These are phyloP conservation scores for Myriosclerotinia scirpicola DNA, from an alignment of 2,329 filamentous ascomycete species.

Conservation along the genomic window DNA sequence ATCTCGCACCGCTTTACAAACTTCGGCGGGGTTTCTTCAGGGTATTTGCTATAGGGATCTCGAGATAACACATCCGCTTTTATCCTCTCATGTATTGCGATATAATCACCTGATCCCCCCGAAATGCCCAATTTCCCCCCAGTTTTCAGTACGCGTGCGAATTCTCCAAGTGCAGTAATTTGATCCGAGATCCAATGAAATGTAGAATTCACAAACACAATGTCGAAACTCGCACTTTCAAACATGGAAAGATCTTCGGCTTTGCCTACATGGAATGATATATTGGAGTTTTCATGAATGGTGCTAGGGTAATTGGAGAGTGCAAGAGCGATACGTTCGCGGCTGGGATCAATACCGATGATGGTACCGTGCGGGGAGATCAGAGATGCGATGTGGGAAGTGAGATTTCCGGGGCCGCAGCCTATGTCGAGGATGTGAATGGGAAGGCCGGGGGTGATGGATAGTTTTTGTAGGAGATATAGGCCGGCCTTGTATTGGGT, in stretches of 20 bases:
- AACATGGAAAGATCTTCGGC: constrained; percentile 23
- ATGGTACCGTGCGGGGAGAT: constrained; percentile 16
- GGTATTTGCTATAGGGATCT: constrained; percentile 23
- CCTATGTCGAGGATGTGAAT: constrained; percentile 40
- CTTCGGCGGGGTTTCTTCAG: constrained; percentile 6
- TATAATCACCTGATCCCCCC: constrained; percentile 26
- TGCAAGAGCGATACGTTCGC: constrained; percentile 24
- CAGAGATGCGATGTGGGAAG: constrained; percentile 24
- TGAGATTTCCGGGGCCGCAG: constrained; percentile 42
- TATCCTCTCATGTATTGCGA: constrained; percentile 26
- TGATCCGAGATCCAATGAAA: constrained; percentile 27
- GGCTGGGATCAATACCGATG: constrained; percentile 25
- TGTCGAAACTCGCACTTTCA: constrained; percentile 23
- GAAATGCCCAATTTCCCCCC: constrained; percentile 26
- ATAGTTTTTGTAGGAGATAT: constrained; percentile 23
- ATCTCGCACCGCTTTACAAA: constrained; percentile 23
- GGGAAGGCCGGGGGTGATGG: not conserved
- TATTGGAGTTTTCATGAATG: not conserved
- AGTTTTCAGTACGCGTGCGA: constrained; percentile 22
- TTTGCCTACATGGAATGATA: constrained; percentile 21
- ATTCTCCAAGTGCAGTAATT: constrained; percentile 18
- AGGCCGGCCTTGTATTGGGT: constrained; percentile 24
- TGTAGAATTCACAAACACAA: constrained; percentile 25
- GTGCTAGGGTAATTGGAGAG: not conserved
- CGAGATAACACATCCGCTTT: constrained; percentile 25